Evolutionary conservation across 441 rosid genomes (phyloP), one percentile per base, ranked within the genome.

Genomic region (Mallotus repandus): DNA sequence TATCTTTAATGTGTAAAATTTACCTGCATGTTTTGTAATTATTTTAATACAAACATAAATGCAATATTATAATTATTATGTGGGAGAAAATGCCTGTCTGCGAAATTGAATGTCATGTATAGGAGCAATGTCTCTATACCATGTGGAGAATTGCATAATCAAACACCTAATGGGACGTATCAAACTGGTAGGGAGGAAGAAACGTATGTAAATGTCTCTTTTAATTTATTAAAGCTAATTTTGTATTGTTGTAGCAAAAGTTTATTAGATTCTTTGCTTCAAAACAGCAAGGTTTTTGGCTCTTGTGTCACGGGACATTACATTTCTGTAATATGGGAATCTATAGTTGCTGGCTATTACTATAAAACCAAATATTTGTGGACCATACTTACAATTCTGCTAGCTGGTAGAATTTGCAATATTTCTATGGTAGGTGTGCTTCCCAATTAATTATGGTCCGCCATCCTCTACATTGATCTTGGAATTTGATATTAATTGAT

Each of bases 261-360:
- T 41, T 70, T 50, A 29, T 59, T 5, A 70, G 84, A 74, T 78
- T 79, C 76, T 79, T 82, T 80, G 71, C 79, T 67, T 68, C 80
- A 57, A 53, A 60, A 63, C 62, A 49, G 70, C 71, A 67, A 63
- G 38, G 67, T 14, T 78, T 29, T 88, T 86, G 87, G 86, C 82
- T 88, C 71, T 78, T 85, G 64, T 84, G 86, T 85, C 90, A 88
- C 86, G 78, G 65, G 90, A 54, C 63, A 59, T 71, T 25, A 25
- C 73, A 68, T 73, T 43, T 66, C 29, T 45, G 43, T 46, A 66
- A 50, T 46, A 48, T 48, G 48, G 65, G 80, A 75, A 75, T 84
- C 83, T 67, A 32, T 25, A 66, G 7, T 59, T 70, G 62, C n/a
- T 74, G 70, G 73, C 67, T 64, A 57, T 65, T 63, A 43, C 58